Evolutionary conservation across 2,329 filamentous ascomycete genomes (phyloP).

Genomic region (Xylaria arbuscula): DNA sequence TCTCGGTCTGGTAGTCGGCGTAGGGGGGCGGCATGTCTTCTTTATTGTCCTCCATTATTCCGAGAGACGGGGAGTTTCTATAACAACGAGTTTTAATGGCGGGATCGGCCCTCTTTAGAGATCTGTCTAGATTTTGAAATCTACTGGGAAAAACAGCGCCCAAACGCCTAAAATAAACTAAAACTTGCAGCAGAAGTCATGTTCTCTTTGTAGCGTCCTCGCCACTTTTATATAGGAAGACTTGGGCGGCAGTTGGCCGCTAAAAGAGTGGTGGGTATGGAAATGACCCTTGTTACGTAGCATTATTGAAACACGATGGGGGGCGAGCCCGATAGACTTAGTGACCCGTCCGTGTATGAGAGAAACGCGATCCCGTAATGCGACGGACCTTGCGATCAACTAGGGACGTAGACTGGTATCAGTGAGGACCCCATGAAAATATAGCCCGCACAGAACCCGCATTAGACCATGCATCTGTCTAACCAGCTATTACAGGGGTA

Average conservation of each 20-base stretch:
- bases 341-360: neutral
- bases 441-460: too few relatives aligned
- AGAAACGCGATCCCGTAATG: neutral
- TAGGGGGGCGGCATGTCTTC: constrained; percentile 49
- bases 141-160: neutral
- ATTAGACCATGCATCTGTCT: constrained; percentile 19
- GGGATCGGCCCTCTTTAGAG: neutral
- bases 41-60: constrained; percentile 34
- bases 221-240: neutral
- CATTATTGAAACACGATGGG: constrained; percentile 7
- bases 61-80: constrained; percentile 1
- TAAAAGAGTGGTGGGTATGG: neutral
- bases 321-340: constrained; percentile 12
- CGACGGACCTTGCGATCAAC: constrained; percentile 2
- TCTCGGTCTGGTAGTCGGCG: constrained; percentile 57
- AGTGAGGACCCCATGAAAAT: neutral
- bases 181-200: neutral
- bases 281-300: neutral
- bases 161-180: neutral
- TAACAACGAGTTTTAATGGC: too few relatives aligned
- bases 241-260: neutral
- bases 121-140: neutral
- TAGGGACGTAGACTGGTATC: neutral
- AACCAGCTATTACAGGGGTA: constrained; percentile 12
- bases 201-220: neutral